Evolutionary conservation across 371 early-diverging fungal species (phyloP).

Genomic region (Gilbertella persicaria): DNA sequence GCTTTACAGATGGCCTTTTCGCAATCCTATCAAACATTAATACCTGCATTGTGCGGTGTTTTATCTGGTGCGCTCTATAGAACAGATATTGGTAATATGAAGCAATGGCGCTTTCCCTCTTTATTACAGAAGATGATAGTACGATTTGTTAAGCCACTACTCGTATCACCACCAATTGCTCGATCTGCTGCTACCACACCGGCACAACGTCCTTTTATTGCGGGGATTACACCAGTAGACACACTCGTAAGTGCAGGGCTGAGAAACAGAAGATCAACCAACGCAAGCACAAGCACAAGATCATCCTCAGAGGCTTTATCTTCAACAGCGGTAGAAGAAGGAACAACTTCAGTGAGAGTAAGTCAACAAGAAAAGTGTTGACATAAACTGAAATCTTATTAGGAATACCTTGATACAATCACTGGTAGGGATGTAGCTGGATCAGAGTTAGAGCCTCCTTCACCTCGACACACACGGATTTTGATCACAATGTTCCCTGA

Average conservation of each 20-base stretch:
- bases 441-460: conserved; percentile 43
- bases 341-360: conserved; percentile 29
- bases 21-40: conserved; percentile 56
- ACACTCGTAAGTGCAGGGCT: conserved; percentile 36
- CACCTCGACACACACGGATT: conserved; percentile 51
- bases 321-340: conserved; percentile 12
- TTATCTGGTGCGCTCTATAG: conserved; percentile 64
- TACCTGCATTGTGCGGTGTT: conserved; percentile 59
- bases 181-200: conserved; percentile 52
- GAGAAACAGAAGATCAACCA: conserved; percentile 28
- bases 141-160: conserved; percentile 38
- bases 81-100: conserved; percentile 59
- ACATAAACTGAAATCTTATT: neutral
- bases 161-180: conserved; percentile 52
- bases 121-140: conserved; percentile 27
- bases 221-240: conserved; percentile 27
- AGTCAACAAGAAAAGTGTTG: neutral
- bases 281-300: conserved; percentile 1
- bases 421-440: conserved; percentile 47
- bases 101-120: conserved; percentile 64
- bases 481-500: conserved; percentile 62
- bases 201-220: conserved; percentile 31
- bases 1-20: conserved; percentile 60
- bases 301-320: conserved; percentile 6
- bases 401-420: conserved; percentile 61